phyloP scores from a whole-genome alignment of 768 basidiomycete species.

The Scleroderma citrinum region DNA sequence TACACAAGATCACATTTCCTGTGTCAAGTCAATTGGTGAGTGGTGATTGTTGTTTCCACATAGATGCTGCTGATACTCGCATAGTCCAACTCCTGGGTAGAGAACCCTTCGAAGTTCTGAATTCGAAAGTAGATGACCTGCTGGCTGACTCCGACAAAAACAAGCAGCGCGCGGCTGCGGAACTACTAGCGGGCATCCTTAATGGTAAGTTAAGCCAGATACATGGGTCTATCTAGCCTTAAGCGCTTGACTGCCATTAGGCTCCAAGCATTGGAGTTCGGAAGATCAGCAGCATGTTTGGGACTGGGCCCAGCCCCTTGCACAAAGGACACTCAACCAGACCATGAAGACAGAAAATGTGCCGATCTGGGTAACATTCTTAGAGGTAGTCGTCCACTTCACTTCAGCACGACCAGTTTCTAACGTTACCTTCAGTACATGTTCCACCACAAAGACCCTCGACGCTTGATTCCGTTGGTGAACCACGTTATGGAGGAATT shows the following conservation, averaged over 20 bases:
- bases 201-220: slow-evolving; percentile 66
- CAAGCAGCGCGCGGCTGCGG: slow-evolving; percentile 79
- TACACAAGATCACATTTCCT: slow-evolving; percentile 64
- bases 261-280: slow-evolving; percentile 83
- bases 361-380: slow-evolving; percentile 70
- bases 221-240: slow-evolving; percentile 74
- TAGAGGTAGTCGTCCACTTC: slow-evolving; percentile 45
- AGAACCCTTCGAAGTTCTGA: slow-evolving; percentile 33
- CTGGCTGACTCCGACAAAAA: slow-evolving; percentile 67
- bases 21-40: slow-evolving; percentile 72
- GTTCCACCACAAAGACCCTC: slow-evolving; percentile 76
- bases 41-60: background rate
- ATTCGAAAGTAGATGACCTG: slow-evolving; percentile 45
- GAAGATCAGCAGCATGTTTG: slow-evolving; percentile 64
- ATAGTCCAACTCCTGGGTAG: slow-evolving; percentile 61
- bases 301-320: slow-evolving; percentile 72
- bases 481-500: slow-evolving; percentile 66
- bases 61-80: background rate
- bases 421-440: slow-evolving; percentile 47
- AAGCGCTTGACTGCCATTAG: slow-evolving; percentile 40
- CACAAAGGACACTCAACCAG: slow-evolving; percentile 58
- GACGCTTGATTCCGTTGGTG: slow-evolving; percentile 73
- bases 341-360: slow-evolving; percentile 81
- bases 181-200: slow-evolving; percentile 66
- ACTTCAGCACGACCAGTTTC: background rate